Conservation (phyloP, 306 rosid genomes). For the Rubus parviflorus region DNA sequence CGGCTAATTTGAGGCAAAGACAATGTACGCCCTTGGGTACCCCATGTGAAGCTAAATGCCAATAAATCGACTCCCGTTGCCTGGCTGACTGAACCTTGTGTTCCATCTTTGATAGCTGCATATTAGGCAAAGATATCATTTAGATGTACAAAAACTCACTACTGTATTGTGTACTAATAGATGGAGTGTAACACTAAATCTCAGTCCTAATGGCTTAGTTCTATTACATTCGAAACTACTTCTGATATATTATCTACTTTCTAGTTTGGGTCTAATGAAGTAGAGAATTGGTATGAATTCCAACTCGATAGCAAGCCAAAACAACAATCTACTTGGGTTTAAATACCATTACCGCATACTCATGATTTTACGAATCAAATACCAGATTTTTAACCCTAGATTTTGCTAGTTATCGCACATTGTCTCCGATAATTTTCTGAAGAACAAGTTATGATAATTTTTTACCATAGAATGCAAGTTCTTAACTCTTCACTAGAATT, state of each 20-base stretch:
- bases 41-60: slow-evolving; percentile 93
- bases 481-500: not conserved
- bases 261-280: not conserved
- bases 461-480: not conserved
- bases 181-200: not conserved
- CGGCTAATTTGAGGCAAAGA: slow-evolving; percentile 79
- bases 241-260: not conserved
- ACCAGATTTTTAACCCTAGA: not conserved
- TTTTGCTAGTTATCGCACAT: not conserved
- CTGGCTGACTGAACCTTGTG: slow-evolving; percentile 67
- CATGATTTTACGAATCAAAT: not conserved
- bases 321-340: not conserved
- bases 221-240: not conserved
- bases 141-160: slow-evolving; percentile 10
- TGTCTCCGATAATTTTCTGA: not conserved
- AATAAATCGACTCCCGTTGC: slow-evolving; percentile 68
- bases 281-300: not conserved
- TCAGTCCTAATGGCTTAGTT: not conserved
- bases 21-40: slow-evolving; percentile 79
- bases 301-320: not conserved
- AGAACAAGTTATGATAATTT: not conserved
- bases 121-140: slow-evolving; percentile 26
- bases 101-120: slow-evolving; percentile 81
- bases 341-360: not conserved
- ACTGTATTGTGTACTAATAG: not conserved